These are phyloP conservation scores for Hibiscus tridactylites DNA, from an alignment of 345 rosid species.

Conservation along the genomic window DNA sequence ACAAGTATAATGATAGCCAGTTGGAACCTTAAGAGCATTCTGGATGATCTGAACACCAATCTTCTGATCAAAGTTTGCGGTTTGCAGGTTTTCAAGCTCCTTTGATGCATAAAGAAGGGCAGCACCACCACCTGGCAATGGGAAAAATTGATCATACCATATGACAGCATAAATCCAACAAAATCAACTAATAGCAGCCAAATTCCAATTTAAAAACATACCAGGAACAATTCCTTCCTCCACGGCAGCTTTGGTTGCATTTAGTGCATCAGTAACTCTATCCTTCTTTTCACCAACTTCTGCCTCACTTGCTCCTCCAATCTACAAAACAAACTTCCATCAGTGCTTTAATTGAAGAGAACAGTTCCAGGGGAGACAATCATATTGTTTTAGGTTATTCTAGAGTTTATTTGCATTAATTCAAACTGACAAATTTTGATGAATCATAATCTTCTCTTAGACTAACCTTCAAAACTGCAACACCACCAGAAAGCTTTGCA, in stretches of 20 bases:
- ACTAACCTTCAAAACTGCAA: constrained; percentile 22
- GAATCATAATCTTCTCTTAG: neutral
- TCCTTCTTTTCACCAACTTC: constrained; percentile 27
- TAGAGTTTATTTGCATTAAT: neutral
- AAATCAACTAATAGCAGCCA: neutral
- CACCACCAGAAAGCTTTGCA: constrained; percentile 24
- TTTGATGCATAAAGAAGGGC: constrained; percentile 28
- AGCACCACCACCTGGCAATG: constrained; percentile 19
- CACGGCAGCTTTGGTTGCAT: constrained; percentile 26
- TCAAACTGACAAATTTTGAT: neutral
- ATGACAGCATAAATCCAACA: neutral
- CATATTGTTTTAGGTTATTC: neutral
- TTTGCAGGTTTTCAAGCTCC: constrained; percentile 20
- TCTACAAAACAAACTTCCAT: constrained; percentile 10
- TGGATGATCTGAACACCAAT: constrained; percentile 27
- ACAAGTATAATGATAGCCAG: neutral
- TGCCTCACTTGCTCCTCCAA: constrained; percentile 31
- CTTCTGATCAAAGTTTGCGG: constrained; percentile 25
- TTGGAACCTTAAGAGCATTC: constrained; percentile 25
- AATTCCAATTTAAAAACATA: constrained; percentile 5
- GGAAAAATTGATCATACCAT: neutral
- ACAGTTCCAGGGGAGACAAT: neutral
- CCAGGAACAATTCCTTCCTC: constrained; percentile 31
- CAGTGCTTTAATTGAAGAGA: neutral
- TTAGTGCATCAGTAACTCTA: constrained; percentile 23